Evolutionary conservation across 257 asterid genomes (phyloP), one percentile per base, ranked within the genome.

Genomic region (Capsicum rhomboideum): DNA sequence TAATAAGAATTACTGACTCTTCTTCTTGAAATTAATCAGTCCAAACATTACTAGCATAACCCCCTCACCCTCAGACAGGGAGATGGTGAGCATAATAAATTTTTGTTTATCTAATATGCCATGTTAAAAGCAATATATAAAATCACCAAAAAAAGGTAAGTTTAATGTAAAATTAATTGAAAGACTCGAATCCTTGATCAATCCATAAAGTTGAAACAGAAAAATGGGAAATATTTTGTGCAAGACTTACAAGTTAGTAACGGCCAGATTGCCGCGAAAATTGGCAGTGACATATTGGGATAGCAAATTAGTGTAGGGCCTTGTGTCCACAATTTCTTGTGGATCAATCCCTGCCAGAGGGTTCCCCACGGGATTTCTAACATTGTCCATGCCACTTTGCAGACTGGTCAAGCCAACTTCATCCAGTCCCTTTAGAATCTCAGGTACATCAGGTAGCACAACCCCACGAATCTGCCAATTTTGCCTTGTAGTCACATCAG

Each of bases 381-480:
- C 99, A 72, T 96, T 96, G 88, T 96, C 98, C 99, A 96, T 96
- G 10, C 99, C 99, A 83, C 99, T 96, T 88, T 96, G 99, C 83
- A 96, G 88, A 85, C 99, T 96, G 1, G 99, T 94, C 85, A 96
- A 85, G 6, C 98, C 99, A 17, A 96, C 98, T 80, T 90, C 92
- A 2, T 94, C 95, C 0, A 96, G 95, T 56, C 99, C 98, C 82
- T 91, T 86, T 6, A 96, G 87, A 83, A 96, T 94, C 83, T 92
- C 97, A 0, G 98, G 99, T 50, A 94, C 98, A 78, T 96, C 99
- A 2, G 96, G 86, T 85, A 96, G 83, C 12, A 93, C 94, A 2
- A 96, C 98, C 0, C 99, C 99, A 1, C 99, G 97, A 46, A 96
- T 93, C 78, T 96, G 98, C 99, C 98, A 96, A 83, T 96, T 96